Base-by-base conservation (phyloP, 495 filamentous ascomycete genomes). In the Aspergillus taichungensis region DNA sequence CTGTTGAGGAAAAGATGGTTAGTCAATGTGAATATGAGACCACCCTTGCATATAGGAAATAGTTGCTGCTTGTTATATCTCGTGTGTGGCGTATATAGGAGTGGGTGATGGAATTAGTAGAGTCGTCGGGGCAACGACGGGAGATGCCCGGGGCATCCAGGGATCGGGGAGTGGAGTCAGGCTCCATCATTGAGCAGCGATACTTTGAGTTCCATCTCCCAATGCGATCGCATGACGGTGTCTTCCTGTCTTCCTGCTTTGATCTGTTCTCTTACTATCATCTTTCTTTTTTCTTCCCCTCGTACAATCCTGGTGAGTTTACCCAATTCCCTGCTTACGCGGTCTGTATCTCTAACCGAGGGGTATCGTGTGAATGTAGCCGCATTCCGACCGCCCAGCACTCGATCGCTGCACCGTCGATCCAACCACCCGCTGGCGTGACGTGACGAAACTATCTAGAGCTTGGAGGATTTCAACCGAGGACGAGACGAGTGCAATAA, bases 151-250 rank as follows among this genome's bases (percentile, higher is more conserved):
- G 35, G 44, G 43, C 50, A 58, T 46, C 52, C 56, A 55, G 53
- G 56, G 55, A 46, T 45, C 51, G 24, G 36, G 41, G 28, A 30
- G 12, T 53, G 38, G 39, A 39, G 51, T 46, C 34, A 45, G 43
- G 43, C 46, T 46, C 40, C 36, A 53, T 39, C 51, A 51, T 48
- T 48, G 56, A 53, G 56, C 51, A 47, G 18, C 18, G 18, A 24
- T 24, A 24, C 18, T 24, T 4, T 4, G 4, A 24, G 18, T 4
- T 24, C 18, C 18, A 24, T 24, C 18, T 24, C 18, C 18, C 18
- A 4, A 24, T 24, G 18, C 18, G 18, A 24, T 24, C 18, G 18
- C 18, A 35, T 38, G 29, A 38, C 35, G 35, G 40, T 39, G 37
- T 39, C 14, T 27, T 39, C 4, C 37, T 14, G 37, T 27, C 37